Evolutionary conservation across 192 early-diverging fungal species (phyloP).

Genomic region (Entomortierella beljakovae): DNA sequence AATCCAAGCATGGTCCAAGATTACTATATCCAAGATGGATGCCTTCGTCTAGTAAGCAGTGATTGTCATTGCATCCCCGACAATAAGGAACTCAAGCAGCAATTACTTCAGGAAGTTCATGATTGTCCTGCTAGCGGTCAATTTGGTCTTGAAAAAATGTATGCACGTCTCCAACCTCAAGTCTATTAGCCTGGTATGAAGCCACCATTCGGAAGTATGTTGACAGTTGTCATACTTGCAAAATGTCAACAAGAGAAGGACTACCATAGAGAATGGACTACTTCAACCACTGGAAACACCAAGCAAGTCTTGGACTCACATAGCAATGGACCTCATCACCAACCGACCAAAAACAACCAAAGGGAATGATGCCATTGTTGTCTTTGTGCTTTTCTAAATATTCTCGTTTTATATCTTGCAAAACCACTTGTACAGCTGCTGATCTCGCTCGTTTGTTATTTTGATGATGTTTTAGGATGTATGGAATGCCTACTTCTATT

Average conservation of each 20-base stretch:
- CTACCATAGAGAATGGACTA: conserved; percentile 4
- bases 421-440: conserved; percentile 7
- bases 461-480: too few relatives aligned
- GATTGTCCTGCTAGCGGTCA: neutral
- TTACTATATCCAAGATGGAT: too few relatives aligned
- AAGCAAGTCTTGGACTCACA: conserved; percentile 32
- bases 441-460: too few relatives aligned
- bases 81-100: too few relatives aligned
- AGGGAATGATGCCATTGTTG: conserved; percentile 45
- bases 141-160: neutral
- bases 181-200: conserved; percentile 18
- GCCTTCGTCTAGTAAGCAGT: too few relatives aligned
- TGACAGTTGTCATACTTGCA: conserved; percentile 11
- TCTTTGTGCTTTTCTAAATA: conserved; percentile 56
- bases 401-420: conserved; percentile 30
- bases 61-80: too few relatives aligned
- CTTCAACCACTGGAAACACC: conserved; percentile 9
- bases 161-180: neutral
- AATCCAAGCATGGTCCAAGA: too few relatives aligned
- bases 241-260: neutral
- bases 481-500: too few relatives aligned
- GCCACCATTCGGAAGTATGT: conserved; percentile 21
- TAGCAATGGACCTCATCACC: conserved; percentile 58
- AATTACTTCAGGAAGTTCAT: neutral
- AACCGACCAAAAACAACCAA: conserved; percentile 13